phyloP scores from a whole-genome alignment of 2,329 filamentous ascomycete species.

The Peltaster fructicola region DNA sequence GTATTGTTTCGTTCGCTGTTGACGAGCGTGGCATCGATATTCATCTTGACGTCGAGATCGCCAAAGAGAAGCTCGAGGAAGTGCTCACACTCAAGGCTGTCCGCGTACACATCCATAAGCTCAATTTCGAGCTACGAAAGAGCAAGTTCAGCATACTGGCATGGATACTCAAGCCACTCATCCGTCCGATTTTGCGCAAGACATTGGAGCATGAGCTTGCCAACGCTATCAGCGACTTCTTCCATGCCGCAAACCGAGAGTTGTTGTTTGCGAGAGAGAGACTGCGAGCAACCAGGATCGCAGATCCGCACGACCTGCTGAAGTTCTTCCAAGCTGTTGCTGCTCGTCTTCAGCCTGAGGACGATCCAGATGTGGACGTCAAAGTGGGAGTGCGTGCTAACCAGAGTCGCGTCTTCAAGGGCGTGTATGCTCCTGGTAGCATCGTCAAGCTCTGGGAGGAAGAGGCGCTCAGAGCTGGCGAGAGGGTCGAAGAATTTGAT shows the following conservation, averaged over 20 bases:
- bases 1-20: constrained; percentile 69
- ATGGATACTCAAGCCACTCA: constrained; percentile 69
- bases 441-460: constrained; percentile 80
- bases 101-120: constrained; percentile 67
- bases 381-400: constrained; percentile 51
- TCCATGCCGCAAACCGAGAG: constrained; percentile 66
- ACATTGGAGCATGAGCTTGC: constrained; percentile 66
- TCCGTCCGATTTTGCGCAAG: constrained; percentile 64
- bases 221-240: constrained; percentile 47
- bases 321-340: constrained; percentile 72
- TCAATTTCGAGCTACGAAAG: constrained; percentile 59
- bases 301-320: constrained; percentile 58
- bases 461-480: constrained; percentile 50
- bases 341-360: constrained; percentile 52
- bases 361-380: constrained; percentile 60
- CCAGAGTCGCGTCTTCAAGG: constrained; percentile 52
- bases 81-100: constrained; percentile 63
- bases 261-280: constrained; percentile 74
- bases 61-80: constrained; percentile 59
- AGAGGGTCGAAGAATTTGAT: constrained; percentile 58
- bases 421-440: constrained; percentile 75
- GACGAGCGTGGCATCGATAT: constrained; percentile 81
- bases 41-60: constrained; percentile 67
- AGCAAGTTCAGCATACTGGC: constrained; percentile 61
- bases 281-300: constrained; percentile 67